Evolutionary conservation across 345 rosid species (phyloP), one percentile per base, ranked within the genome.

Genomic region (Rhodomyrtus tomentosa): DNA sequence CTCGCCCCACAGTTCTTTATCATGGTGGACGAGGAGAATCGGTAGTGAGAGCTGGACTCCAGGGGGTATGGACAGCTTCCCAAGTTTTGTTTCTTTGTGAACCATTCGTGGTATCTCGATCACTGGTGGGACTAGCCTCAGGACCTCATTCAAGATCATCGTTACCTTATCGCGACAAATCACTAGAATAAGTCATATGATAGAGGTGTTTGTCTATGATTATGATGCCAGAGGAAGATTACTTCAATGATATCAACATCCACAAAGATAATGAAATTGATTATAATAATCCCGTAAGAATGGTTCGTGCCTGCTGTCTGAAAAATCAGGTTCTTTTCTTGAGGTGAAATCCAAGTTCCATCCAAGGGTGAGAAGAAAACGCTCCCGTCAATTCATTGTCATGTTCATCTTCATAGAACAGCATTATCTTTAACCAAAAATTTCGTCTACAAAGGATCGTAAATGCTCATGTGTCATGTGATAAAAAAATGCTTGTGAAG

Each of bases 111-210:
- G 10, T 13, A 83, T 0, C 52, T 5, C 6, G 2, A 16, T 49
- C 6, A 22, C 22, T 7, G 87, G 85, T 48, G 88, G 87, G 20
- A 80, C 56, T 42, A 83, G 55, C 82, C 87, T 56, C 36, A 83
- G 22, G 16, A 80, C 85, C 83, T 86, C 87, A 79, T 79, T 40
- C 5, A 84, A 53, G 29, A 80, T 84, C 86, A 84, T 84, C 6
- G 86, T 80, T 3, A 79, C 83, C 86, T 84, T 45, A 13, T 50
- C 18, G 52, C 4, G 52, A 50, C 52, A 50, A 50, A 50, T 50
- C 52, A 16, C 4, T 50, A 11, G 16, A 15, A 50, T 3, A 12
- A 12, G 52, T 50, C 52, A 50, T 50, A 50, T 50, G 16, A 18
- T 50, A 50, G 16, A 50, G 52, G 14, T 11, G 52, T 11, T 16